These are phyloP conservation scores for Talaromyces trachyspermus DNA, from an alignment of 495 filamentous ascomycete genomes.

Conservation along the genomic window DNA sequence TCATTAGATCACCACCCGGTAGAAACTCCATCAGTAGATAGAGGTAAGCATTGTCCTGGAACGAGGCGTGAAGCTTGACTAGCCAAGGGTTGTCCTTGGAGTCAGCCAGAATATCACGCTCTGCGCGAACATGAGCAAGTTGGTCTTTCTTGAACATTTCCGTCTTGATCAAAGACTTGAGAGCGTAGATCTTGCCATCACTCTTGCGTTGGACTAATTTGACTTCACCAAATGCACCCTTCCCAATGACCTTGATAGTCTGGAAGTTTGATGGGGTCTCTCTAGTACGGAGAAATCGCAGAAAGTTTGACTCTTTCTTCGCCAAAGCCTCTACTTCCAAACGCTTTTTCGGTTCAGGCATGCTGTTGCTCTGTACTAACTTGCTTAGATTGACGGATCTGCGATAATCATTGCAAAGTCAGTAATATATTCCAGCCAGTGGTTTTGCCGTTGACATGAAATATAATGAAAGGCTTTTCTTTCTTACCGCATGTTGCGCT, in stretches of 20 bases:
- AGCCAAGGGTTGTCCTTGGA: slow-evolving; percentile 96
- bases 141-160: slow-evolving; percentile 99
- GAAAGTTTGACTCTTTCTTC: slow-evolving; percentile 79
- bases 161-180: slow-evolving; percentile 96
- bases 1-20: slow-evolving; percentile 97
- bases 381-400: slow-evolving; percentile 89
- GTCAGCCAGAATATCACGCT: slow-evolving; percentile 95
- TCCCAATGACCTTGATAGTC: slow-evolving; percentile 96
- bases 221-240: slow-evolving; percentile 97
- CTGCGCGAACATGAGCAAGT: slow-evolving; percentile 94
- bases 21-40: slow-evolving; percentile 99
- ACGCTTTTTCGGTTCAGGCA: slow-evolving; percentile 67
- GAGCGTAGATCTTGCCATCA: slow-evolving; percentile 95
- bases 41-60: slow-evolving; percentile 90
- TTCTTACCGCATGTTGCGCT: slow-evolving; percentile 83
- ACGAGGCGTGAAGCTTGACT: slow-evolving; percentile 94
- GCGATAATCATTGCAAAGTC: slow-evolving; percentile 7
- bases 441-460: too few species aligned
- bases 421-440: too few species aligned
- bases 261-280: slow-evolving; percentile 87
- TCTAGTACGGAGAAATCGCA: slow-evolving; percentile 89
- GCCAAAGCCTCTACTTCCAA: slow-evolving; percentile 70
- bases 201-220: slow-evolving; percentile 91
- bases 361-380: slow-evolving; percentile 62
- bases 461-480: too few species aligned